Evolutionary conservation across 148 eudicot genomes (phyloP).

Genomic region (Chenopodium berlandieri): DNA sequence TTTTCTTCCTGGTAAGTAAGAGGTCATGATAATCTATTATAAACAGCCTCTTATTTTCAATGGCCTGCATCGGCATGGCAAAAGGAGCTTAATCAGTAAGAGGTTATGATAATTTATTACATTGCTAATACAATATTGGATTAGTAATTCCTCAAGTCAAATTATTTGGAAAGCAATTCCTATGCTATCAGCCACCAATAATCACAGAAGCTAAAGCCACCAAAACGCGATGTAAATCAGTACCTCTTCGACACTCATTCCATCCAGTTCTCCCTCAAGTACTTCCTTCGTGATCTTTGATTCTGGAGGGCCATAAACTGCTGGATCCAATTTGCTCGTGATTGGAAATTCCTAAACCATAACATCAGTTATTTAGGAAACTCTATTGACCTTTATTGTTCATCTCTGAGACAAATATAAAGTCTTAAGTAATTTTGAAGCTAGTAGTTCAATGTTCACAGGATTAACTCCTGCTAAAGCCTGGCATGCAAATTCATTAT

Average conservation of each 20-base stretch:
- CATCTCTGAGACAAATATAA: neutral
- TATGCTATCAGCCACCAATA: too few species aligned
- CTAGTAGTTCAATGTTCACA: conserved; percentile 66
- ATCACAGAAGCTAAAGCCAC: neutral
- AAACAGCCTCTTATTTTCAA: conserved; percentile 60
- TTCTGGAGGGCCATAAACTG: conserved; percentile 68
- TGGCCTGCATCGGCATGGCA: conserved; percentile 45
- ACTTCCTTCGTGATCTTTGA: conserved; percentile 62
- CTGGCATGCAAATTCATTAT: conserved; percentile 83
- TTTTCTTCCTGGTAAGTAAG: conserved; percentile 59
- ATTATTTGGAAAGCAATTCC: neutral
- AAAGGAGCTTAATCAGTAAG: neutral
- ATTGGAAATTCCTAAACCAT: conserved; percentile 66
- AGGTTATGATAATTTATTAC: too few species aligned
- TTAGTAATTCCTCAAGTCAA: neutral
- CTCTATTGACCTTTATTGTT: neutral
- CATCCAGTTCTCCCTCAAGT: conserved; percentile 57
- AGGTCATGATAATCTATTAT: conserved; percentile 79
- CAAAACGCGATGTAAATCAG: neutral
- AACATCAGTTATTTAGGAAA: neutral
- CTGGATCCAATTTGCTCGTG: conserved; percentile 72
- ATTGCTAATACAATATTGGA: too few species aligned
- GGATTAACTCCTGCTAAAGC: conserved; percentile 91
- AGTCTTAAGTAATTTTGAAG: conserved; percentile 3
- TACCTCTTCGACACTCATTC: conserved; percentile 86